phyloP scores from a whole-genome alignment of 805 yeast genomes.

The Vanderwaltozyma polyspora region DNA sequence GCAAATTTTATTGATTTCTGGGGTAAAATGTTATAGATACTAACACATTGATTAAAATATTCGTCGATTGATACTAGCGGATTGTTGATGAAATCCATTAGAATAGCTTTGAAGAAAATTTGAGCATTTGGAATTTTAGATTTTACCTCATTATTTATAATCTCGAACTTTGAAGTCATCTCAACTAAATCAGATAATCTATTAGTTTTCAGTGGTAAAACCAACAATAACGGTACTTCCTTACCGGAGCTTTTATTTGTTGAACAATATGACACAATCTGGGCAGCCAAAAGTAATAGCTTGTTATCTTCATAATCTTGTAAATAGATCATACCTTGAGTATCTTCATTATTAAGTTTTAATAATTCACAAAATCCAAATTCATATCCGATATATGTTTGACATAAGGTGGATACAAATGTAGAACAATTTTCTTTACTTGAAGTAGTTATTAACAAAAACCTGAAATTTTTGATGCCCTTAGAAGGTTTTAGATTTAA shows the following conservation, averaged over 20 bases:
- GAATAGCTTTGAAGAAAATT: slow-evolving; percentile 30
- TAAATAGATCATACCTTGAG: slow-evolving; percentile 18
- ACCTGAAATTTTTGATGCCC: slow-evolving; percentile 40
- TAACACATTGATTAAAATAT: slow-evolving; percentile 36
- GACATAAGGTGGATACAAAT: slow-evolving; percentile 24
- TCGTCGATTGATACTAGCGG: slow-evolving; percentile 23
- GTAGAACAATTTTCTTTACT: slow-evolving; percentile 19
- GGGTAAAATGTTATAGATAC: slow-evolving; percentile 45
- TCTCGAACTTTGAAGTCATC: slow-evolving; percentile 36
- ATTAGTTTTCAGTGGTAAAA: slow-evolving; percentile 18
- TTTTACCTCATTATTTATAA: slow-evolving; percentile 31
- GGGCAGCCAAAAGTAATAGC: slow-evolving; percentile 39
- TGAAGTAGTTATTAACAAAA: slow-evolving; percentile 34
- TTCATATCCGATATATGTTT: slow-evolving; percentile 25
- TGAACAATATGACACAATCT: slow-evolving; percentile 27
- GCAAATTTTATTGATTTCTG: slow-evolving; percentile 25
- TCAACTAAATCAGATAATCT: slow-evolving; percentile 35
- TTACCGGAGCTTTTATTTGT: slow-evolving; percentile 19
- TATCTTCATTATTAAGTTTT: slow-evolving; percentile 20
- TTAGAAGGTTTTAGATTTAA: slow-evolving; percentile 45
- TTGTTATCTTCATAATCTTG: slow-evolving; percentile 32
- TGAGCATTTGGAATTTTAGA: slow-evolving; percentile 23
- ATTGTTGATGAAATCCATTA: slow-evolving; percentile 31
- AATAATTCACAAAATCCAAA: slow-evolving; percentile 27
- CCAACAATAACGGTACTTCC: slow-evolving; percentile 20